phyloP scores from a whole-genome alignment of 805 yeast genomes.

The Candida cerambycidarum region DNA sequence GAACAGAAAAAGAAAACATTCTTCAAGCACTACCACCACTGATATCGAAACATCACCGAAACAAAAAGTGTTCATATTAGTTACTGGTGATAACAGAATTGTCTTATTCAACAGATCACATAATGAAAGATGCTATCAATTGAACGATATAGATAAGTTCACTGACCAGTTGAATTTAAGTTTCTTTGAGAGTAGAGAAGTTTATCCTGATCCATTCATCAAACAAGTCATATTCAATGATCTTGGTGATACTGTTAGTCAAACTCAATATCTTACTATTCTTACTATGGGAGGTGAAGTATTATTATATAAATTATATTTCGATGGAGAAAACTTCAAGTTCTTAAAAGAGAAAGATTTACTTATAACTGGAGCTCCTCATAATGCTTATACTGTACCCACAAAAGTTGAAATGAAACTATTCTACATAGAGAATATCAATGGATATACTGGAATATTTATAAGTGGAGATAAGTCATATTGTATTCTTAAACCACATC shows the following conservation, averaged over 20 bases:
- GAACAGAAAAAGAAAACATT: conserved; percentile 28
- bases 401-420: conserved; percentile 68
- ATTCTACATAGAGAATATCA: conserved; percentile 56
- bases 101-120: conserved; percentile 60
- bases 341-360: conserved; percentile 46
- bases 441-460: conserved; percentile 60
- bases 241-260: conserved; percentile 56
- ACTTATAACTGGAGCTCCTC: conserved; percentile 73
- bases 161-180: conserved; percentile 44
- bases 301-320: conserved; percentile 58
- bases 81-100: conserved; percentile 75
- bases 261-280: conserved; percentile 66
- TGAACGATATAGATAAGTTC: conserved; percentile 48
- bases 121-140: conserved; percentile 53
- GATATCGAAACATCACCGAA: conserved; percentile 21
- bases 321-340: conserved; percentile 44
- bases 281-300: conserved; percentile 83
- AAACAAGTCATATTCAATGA: conserved; percentile 64
- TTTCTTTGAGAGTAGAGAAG: conserved; percentile 49
- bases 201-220: conserved; percentile 69
- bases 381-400: conserved; percentile 69
- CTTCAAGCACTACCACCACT: conserved; percentile 3
- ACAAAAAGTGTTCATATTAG: conserved; percentile 56
- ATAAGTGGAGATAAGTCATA: conserved; percentile 76
- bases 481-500: conserved; percentile 61